Evolutionary conservation across 345 rosid species (phyloP), one percentile per base, ranked within the genome.

Genomic region (Murraya koenigii): DNA sequence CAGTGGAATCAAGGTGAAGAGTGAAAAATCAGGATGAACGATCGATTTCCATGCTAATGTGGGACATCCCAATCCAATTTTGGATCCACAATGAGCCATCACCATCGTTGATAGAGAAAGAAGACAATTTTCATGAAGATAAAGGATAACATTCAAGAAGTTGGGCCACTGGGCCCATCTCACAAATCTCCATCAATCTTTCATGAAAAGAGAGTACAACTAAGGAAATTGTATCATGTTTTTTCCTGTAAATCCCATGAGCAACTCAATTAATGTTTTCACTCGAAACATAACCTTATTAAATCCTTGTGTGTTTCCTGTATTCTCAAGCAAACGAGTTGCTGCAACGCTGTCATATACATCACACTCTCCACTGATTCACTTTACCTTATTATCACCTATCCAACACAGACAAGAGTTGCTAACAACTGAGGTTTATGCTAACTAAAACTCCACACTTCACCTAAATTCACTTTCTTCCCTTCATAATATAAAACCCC

Each of bases 301-400:
- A 64, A 76, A 72, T 52, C 73, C 44, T 72, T 68, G 64, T 56
- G 49, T 61, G 76, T 78, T 83, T 84, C 79, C 92, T 84, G 84
- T 75, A 70, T 85, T 76, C 75, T 47, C 71, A 87, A 85, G 88
- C 90, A 85, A 88, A 36, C 80, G 75, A 78, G 84, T 80, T 76
- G 89, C 77, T 71, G 75, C 38, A 68, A 83, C 77, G 74, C 80
- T 72, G 17, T n/a, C 20, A 66, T 10, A 5, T 22, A 23, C 25
- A 41, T 69, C 56, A 49, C 28, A 35, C 54, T 28, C 52, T 69
- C 69, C 61, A 25, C n/a, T 76, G 19, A 32, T 80, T 52, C 60
- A 33, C 17, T 68, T 60, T 67, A 58, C 61, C 68, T 64, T 35
- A 17, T 65, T 8, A 20, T 8, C n/a, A 36, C 28, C 77, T 41